Conservation (phyloP, 169 alveolate genomes). For the Besnoitia besnoiti region DNA sequence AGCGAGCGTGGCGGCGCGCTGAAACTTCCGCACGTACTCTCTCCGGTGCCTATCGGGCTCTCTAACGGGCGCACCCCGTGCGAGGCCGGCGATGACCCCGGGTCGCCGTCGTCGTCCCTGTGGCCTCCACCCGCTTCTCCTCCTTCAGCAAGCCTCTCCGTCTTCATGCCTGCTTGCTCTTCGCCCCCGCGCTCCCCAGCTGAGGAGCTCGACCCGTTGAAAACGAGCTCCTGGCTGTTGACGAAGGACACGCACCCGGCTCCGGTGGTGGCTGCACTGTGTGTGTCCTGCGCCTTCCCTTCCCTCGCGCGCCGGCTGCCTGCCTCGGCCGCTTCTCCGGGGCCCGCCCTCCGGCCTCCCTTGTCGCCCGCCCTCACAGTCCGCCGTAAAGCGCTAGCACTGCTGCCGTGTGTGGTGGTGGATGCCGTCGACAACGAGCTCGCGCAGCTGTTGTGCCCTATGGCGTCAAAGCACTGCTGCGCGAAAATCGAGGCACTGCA, state of each 20-base stretch:
- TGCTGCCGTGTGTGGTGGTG: constrained; percentile 18
- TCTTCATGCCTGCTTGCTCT: no score
- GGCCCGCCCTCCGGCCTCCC: not conserved
- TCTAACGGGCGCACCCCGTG: no score
- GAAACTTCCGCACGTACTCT: not conserved
- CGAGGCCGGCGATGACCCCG: no score
- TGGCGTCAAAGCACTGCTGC: not conserved
- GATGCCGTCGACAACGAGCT: constrained; percentile 23
- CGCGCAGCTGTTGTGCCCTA: not conserved
- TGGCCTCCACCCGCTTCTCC: no score
- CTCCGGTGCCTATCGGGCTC: not conserved
- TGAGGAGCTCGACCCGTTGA: no score
- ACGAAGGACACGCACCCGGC: no score
- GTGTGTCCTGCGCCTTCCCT: not conserved
- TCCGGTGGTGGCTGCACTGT: no score
- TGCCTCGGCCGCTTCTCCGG: not conserved
- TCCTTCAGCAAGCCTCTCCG: no score
- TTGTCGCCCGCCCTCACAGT: not conserved
- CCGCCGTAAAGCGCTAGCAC: not conserved
- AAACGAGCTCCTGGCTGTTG: no score
- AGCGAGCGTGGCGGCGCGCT: not conserved
- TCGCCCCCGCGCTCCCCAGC: no score
- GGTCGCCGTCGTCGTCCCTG: no score
- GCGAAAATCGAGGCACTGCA: not conserved
- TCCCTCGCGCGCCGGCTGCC: not conserved